phyloP scores from a whole-genome alignment of 2,329 filamentous ascomycete species.

The Fusarium cicatricum region DNA sequence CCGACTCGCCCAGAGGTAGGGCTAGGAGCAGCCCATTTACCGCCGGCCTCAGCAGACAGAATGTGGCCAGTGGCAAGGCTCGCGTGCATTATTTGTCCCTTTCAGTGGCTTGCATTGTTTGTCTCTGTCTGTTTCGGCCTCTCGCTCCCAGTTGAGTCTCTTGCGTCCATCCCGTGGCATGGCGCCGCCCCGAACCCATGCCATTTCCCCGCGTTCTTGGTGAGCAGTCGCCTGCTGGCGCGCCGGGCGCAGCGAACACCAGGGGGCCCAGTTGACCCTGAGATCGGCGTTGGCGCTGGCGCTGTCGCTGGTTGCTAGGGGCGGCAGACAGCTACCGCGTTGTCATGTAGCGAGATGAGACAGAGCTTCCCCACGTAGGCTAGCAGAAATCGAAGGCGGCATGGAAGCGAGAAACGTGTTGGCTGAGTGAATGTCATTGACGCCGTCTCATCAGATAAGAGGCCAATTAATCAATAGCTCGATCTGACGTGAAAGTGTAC shows the following conservation, averaged over 20 bases:
- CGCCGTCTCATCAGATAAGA: constrained; percentile 1
- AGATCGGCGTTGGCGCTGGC: constrained; percentile 31
- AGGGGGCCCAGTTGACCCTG: constrained; percentile 29
- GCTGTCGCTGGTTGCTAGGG: constrained; percentile 35
- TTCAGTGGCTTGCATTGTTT: constrained; percentile 16
- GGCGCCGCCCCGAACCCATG: constrained; percentile 34
- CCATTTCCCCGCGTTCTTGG: constrained; percentile 34
- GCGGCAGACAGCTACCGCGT: constrained; percentile 27
- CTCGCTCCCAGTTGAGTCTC: constrained; percentile 15
- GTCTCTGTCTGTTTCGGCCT: constrained; percentile 22
- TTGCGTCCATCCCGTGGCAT: constrained; percentile 14
- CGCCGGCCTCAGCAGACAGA: constrained; percentile 12
- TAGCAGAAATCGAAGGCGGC: constrained; percentile 19
- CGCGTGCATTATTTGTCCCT: constrained; percentile 13
- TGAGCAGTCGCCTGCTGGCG: constrained; percentile 27
- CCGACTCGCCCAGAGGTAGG: constrained; percentile 16
- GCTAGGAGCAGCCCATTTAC: constrained; percentile 21
- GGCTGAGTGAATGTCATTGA: background rate
- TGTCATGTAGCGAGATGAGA: constrained; percentile 6
- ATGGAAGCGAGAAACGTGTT: constrained; percentile 5
- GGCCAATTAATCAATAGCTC: constrained; percentile 1
- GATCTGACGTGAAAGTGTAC: constrained; percentile 11
- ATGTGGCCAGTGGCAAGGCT: constrained; percentile 6
- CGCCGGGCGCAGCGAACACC: constrained; percentile 23
- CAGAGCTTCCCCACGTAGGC: constrained; percentile 28